Base-by-base conservation (phyloP, 352 stramenopile genomes). In the Pythium volutum region DNA sequence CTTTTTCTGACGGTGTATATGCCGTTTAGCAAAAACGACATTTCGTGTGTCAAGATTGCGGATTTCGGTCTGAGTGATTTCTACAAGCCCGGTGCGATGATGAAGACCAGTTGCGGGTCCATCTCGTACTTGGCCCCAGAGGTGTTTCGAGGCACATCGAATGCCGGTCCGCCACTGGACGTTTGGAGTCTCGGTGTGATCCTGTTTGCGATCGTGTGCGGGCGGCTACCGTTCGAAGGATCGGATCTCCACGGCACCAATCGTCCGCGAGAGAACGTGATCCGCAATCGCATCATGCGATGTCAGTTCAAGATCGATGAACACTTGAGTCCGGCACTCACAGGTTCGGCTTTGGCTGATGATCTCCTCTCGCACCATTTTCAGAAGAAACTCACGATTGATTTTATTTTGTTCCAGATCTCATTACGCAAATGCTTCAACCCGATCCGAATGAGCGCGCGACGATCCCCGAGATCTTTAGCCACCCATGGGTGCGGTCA, bases 171-270 rank as follows among this genome's bases (percentile, higher is more conserved):
- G 9, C 91, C 91, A 25, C 76, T 97, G 20, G 91, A 97, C 72
- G 81, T 96, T 15, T 97, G 91, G 91, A 94, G 85, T 74, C 67
- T 95, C 38, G 88, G 88, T 51, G 80, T 96, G 22, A 95, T 96
- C 55, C 59, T 95, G 20, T 96, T 94, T 66, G 85, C 85, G 14
- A 81, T 94, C 43, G 71, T 96, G 29, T 95, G 84, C 64, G 85
- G 87, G 26, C 72, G 86, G 38, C 51, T 95, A 10, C 87, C 87
- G 2, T 96, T 96, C 43, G 87, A 96, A 75, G 85, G 85, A 2
- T 74, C 66, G 18, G 84, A 94, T 64, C 70, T 96, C 20, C 72
- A 83, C 38, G 85, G 84, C 7, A 88, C 74, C 1, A 93, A 92
- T 49, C 77, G 84, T 9, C 81, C 84, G 12, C 68, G 79, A 18